Evolutionary conservation across 1,284 basidiomycete species (phyloP), one percentile per base, ranked within the genome.

Genomic region (Rhodotorula sp.): DNA sequence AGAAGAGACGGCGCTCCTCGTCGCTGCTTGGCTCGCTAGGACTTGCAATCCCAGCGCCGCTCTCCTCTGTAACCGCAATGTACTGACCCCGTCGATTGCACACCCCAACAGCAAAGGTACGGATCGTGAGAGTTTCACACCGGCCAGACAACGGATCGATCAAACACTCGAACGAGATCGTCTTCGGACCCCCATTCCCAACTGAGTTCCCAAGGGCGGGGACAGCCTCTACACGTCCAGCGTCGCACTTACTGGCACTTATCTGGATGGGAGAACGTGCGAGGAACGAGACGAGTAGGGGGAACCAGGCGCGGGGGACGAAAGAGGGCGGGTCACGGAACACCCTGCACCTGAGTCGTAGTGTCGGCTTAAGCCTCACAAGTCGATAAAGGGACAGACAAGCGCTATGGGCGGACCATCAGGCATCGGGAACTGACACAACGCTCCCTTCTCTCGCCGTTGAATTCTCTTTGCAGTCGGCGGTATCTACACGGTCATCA

Each of bases 401-500:
- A 23, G 49, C 49, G 49, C 49, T 50, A 50, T 14, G 2, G 55
- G 55, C 18, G 18, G 10, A 1, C 7, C 15, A 14, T 14, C 23
- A 28, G 0, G 15, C 4, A 14, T 8, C 43, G 12, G 15, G n/a
- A 18, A 45, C 58, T 43, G 43, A 59, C n/a, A 12, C 31, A 21
- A 4, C 8, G 23, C 5, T 0, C 38, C n/a, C 26, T 26, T 28
- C 10, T 19, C n/a, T 18, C 6, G 23, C n/a, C 38, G 2, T 4
- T 3, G 8, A 23, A n/a, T n/a, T n/a, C 8, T 21, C 15, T 4
- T 5, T 19, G 14, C 66, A 84, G 95, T 98, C 82, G 95, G 95
- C 77, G 95, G 95, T 75, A 97, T 97, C 84, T 98, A 98, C 86
- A 98, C 95, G 75, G 95, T 98, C 84, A 97, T 98, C 83, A 97